phyloP scores from a whole-genome alignment of 495 filamentous ascomycete genomes.

The Hyaloscypha finlandica region DNA sequence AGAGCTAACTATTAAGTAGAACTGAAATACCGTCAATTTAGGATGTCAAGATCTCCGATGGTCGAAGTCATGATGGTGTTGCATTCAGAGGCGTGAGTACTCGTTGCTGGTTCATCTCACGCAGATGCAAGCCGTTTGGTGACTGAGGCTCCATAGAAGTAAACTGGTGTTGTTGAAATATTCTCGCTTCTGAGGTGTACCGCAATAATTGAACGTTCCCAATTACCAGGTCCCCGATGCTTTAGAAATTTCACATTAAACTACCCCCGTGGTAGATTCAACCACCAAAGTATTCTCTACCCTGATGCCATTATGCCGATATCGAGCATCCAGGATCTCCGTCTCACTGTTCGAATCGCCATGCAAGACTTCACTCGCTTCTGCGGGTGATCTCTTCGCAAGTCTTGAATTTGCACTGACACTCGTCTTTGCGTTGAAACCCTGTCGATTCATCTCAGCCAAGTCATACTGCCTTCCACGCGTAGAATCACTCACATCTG shows the following conservation, averaged over 20 bases:
- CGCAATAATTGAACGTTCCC: too few relatives aligned
- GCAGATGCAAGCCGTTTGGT: too few relatives aligned
- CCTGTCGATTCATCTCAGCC: background rate
- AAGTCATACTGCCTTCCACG: background rate
- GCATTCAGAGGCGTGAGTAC: too few relatives aligned
- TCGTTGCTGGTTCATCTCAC: too few relatives aligned
- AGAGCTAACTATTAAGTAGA: too few relatives aligned
- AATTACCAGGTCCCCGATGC: too few relatives aligned
- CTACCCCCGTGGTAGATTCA: background rate
- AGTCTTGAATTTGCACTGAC: background rate
- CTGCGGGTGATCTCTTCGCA: background rate
- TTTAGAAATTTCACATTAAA: conserved; percentile 1
- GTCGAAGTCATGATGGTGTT: too few relatives aligned
- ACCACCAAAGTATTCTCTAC: background rate
- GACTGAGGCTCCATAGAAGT: too few relatives aligned
- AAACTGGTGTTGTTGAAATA: too few relatives aligned
- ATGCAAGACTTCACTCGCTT: background rate
- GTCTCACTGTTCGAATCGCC: conserved; percentile 3
- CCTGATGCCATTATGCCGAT: background rate
- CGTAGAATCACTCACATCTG: background rate
- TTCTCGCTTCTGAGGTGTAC: too few relatives aligned
- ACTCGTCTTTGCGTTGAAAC: background rate
- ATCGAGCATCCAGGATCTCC: background rate
- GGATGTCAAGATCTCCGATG: too few relatives aligned
- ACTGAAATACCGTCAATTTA: too few relatives aligned